Evolutionary conservation across 1,284 basidiomycete species (phyloP), one percentile per base, ranked within the genome.

Genomic region (Fomitopsis palustris): DNA sequence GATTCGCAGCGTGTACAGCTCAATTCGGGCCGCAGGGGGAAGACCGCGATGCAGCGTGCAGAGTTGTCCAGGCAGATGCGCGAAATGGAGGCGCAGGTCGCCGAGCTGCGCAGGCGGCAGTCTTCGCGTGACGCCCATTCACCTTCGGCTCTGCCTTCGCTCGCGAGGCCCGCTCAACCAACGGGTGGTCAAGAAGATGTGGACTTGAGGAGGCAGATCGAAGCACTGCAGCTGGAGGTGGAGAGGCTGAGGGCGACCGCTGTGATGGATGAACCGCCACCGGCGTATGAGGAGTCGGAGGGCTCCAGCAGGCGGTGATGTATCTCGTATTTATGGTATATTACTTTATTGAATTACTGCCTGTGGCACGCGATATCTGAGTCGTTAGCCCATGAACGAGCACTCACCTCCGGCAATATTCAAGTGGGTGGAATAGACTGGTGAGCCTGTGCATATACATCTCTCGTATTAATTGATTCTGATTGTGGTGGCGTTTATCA

Each of bases 41-140:
- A 57, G 37, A 47, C 27, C 12, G 25, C 45, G 19, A 39, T 57
- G 35, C 55, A 42, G 29, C 54, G 41, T n/a, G 41, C 42, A 23
- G 54, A 55, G 42, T 42, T 51, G n/a, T 37, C 55, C 10, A 41
- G 45, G 4, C 55, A 57, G 29, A 52, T 57, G 55, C 55, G 47
- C 19, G 45, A 52, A 17, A 57, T 57, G 19, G 55, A 57, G 47
- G 29, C 25, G 17, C 55, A 57, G n/a, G 47, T 57, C 29, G 55
- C 45, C 6, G 45, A 49, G 33, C 37, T 57, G 43, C 55, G 38
- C 12, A n/a, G 41, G 23, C 41, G 41, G 6, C 41, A 43, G 41
- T 43, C 41, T 21, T 9, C 21, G 16, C 41, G 41, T 5, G 5
- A 21, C 41, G 6, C 21, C 10, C 41, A 21, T 5, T 4, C 8